Conservation (phyloP, 2,329 filamentous ascomycete species). For the Pestalotiopsis sp. region DNA sequence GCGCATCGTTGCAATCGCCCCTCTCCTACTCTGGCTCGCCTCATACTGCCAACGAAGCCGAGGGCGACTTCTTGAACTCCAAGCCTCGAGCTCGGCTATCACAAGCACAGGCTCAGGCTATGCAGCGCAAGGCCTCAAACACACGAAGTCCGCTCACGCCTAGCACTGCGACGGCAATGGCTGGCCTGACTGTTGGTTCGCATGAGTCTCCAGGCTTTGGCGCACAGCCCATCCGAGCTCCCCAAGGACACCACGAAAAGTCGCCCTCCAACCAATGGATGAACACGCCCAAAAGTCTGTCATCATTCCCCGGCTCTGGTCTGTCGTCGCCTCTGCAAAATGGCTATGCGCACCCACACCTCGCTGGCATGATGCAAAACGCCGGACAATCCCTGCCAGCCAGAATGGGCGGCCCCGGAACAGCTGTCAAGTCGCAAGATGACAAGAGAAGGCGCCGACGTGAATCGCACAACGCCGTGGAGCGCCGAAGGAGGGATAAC, state of each 20-base stretch:
- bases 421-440: slow-evolving; percentile 70
- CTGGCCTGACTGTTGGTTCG: slow-evolving; percentile 68
- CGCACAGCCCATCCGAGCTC: slow-evolving; percentile 76
- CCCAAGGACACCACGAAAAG: slow-evolving; percentile 72
- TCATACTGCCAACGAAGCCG: slow-evolving; percentile 48
- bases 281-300: slow-evolving; percentile 79
- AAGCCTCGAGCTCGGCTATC: slow-evolving; percentile 63
- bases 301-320: slow-evolving; percentile 86
- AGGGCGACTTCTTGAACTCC: slow-evolving; percentile 56
- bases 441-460: slow-evolving; percentile 89
- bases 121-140: slow-evolving; percentile 76
- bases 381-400: slow-evolving; percentile 87
- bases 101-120: slow-evolving; percentile 45
- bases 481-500: slow-evolving; percentile 92
- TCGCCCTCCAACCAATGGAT: slow-evolving; percentile 89
- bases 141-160: slow-evolving; percentile 82
- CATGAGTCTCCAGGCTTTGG: slow-evolving; percentile 74
- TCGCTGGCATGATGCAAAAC: slow-evolving; percentile 87
- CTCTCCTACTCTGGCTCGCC: slow-evolving; percentile 54
- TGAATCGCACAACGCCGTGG: slow-evolving; percentile 95
- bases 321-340: slow-evolving; percentile 80
- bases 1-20: slow-evolving; percentile 56
- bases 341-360: slow-evolving; percentile 72
- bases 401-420: slow-evolving; percentile 72
- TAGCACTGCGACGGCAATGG: slow-evolving; percentile 75